Base-by-base conservation (phyloP, 257 asterid genomes). In the Prunella vulgaris region DNA sequence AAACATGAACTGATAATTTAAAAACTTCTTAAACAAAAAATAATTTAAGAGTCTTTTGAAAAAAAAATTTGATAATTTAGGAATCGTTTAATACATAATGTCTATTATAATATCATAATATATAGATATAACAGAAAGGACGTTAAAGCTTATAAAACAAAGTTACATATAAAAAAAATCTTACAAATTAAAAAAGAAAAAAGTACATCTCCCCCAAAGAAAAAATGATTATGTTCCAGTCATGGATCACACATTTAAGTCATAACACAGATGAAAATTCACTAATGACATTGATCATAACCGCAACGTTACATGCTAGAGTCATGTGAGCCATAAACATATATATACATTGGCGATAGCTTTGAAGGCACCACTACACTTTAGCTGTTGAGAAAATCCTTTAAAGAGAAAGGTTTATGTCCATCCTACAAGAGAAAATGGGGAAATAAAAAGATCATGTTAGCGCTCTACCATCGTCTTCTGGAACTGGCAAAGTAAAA, bases 371-470 rank as follows among this genome's bases (percentile, higher is more conserved):
- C 57, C 24, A 5, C 30, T 38, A 53, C 44, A 54, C 58, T 64
- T 77, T 87, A 88, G 83, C 86, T 77, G 82, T 84, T 83, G 68
- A 93, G 79, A 48, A 85, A 90, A 68, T 90, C 98, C 79, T 83
- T 80, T 68, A 93, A 76, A 35, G 92, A 82, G 78, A 93, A 90
- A 3, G 78, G 78, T 25, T 80, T 84, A 46, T 77, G 79, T 54
- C 76, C 93, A 35, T 93, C 98, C 97, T 90, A 68, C 42, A 60
- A 69, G 42, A 56, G 10, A 30, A 71, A 51, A 46, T n/a, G 21
- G 53, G 17, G 53, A 46, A n/a, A 5, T 14, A 8, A 46, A 30
- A 1, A 38, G 42, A 35, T 2, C 46, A 38, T n/a, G 3, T 38
- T 35, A 35, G 33, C 33, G 4, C 33, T 4, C 33, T 4, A 1